A percentile compares a stretch with the other conserved stretches of the same genome.
Conservation (phyloP, 2,329 filamentous ascomycete species). For the Penicillium italicum region DNA sequence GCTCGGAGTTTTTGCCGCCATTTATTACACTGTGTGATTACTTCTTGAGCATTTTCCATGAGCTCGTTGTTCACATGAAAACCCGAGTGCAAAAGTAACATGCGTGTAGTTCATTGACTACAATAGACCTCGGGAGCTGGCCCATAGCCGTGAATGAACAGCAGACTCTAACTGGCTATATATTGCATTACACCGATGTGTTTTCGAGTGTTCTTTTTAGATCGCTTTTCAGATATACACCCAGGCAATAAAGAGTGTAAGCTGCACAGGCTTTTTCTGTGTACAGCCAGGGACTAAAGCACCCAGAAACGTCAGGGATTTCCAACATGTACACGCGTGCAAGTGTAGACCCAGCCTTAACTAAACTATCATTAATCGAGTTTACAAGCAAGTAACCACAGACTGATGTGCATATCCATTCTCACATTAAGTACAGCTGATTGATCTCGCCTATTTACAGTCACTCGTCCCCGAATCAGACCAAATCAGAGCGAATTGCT, state of each 20-base stretch:
- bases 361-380: neutral
- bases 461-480: conserved; percentile 7
- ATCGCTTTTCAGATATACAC: too few species aligned
- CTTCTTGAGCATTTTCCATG: neutral
- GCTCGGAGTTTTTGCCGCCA: neutral
- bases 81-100: neutral
- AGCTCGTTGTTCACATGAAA: neutral
- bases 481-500: neutral
- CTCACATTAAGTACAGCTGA: conserved; percentile 30
- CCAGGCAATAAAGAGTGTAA: too few species aligned
- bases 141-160: neutral
- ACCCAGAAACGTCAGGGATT: neutral
- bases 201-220: too few species aligned
- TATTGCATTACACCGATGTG: too few species aligned
- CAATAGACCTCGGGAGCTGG: neutral
- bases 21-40: neutral
- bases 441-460: conserved; percentile 21
- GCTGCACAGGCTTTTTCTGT: too few species aligned
- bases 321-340: neutral
- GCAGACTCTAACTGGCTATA: neutral
- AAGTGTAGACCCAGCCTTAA: neutral
- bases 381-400: neutral
- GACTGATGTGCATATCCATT: conserved; percentile 24
- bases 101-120: neutral
- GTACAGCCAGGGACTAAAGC: too few species aligned